Conservation (phyloP, 768 basidiomycete genomes). For the Russula earlei region DNA sequence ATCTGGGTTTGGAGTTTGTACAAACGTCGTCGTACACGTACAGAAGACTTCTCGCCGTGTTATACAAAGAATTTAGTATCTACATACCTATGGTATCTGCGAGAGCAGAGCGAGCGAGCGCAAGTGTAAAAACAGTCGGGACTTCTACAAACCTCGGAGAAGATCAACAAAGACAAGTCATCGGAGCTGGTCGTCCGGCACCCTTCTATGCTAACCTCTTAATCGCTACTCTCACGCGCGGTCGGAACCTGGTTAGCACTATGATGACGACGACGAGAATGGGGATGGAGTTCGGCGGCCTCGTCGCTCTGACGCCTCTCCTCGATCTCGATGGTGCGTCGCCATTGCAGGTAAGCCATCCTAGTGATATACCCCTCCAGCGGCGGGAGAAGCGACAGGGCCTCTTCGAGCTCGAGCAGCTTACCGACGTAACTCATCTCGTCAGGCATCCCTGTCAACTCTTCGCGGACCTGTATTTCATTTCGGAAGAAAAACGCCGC, state of each 20-base stretch:
- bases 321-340: slow-evolving; percentile 9
- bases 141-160: no score
- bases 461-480: slow-evolving; percentile 33
- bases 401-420: slow-evolving; percentile 38
- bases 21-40: no score
- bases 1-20: no score
- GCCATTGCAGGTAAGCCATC: slow-evolving; percentile 35
- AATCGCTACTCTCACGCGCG: neutral
- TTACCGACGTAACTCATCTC: slow-evolving; percentile 40
- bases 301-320: neutral
- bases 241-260: neutral
- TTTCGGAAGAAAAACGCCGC: no score
- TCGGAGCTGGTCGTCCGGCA: neutral
- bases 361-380: slow-evolving; percentile 28
- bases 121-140: neutral
- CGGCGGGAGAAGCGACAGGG: slow-evolving; percentile 25
- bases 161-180: no score
- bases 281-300: neutral
- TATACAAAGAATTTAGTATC: no score
- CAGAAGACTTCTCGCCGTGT: no score
- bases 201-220: neutral
- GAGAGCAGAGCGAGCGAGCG: neutral
- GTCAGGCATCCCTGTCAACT: slow-evolving; percentile 48
- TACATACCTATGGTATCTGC: no score
- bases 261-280: neutral